Base-by-base conservation (phyloP, 768 basidiomycete species). In the Filobasidium wieringae region DNA sequence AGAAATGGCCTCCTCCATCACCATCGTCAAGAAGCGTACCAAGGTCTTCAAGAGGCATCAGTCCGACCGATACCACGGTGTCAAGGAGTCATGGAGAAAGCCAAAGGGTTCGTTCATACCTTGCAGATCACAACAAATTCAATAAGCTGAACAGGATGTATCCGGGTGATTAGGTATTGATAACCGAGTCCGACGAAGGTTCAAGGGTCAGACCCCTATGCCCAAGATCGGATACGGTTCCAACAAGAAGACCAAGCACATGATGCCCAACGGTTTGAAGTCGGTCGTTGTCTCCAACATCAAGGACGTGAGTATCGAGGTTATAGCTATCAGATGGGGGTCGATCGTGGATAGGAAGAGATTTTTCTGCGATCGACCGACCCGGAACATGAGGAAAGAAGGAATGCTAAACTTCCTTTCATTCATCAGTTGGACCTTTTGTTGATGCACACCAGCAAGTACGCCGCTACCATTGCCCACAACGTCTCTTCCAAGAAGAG, bases 61-160 rank as follows among this genome's bases (percentile, higher is more conserved):
- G 78, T 93, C 90, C 51, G 93, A 97, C 79, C 87, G 93, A 73
- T 97, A 95, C 80, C 83, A 88, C 76, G 79, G 86, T 66, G 91
- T 97, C 67, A 93, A 93, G 82, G 91, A 95, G 80, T 80, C 88
- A 80, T 99, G 95, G 95, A 82, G 95, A 76, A 99, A 99, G 80
- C 95, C 95, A 67, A 99, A 97, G 84, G 95, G 63, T 64, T 51
- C 37, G 62, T 54, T 41, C 17, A 5, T 1, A 24, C 4, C 15
- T 22, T 26, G 24, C 4, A 15, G 14, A 29, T n/a, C 5, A 47
- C 6, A 9, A 7, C 4, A 4, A n/a, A 7, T 19, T 26, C 19
- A 2, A 22, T 12, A 5, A 31, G 29, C 4, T 26, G 15, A 12
- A 24, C 22, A 32, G 12, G 37, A 11, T 30, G 45, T 24, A 26